phyloP scores from a whole-genome alignment of 2,329 filamentous ascomycete species.

The Bipolaris cookei region DNA sequence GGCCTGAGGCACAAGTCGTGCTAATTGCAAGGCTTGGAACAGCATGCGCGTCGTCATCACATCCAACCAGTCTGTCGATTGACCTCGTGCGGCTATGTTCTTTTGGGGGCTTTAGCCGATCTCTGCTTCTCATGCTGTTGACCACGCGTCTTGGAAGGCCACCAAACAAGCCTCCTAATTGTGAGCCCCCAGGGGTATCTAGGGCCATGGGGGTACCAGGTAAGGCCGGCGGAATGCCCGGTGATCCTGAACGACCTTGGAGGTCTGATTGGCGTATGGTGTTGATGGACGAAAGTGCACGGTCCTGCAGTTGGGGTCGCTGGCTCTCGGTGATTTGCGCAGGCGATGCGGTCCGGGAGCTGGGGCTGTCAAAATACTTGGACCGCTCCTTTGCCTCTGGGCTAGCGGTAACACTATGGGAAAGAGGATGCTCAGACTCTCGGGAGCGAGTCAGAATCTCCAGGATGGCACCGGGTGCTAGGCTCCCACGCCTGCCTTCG shows the following conservation, averaged over 20 bases:
- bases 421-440: conserved; percentile 72
- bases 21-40: conserved; percentile 69
- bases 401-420: conserved; percentile 75
- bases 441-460: conserved; percentile 58
- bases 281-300: conserved; percentile 54
- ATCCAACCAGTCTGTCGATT: conserved; percentile 66
- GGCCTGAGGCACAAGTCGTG: conserved; percentile 66
- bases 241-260: conserved; percentile 43
- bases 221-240: conserved; percentile 51
- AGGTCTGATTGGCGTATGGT: conserved; percentile 54
- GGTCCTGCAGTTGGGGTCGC: conserved; percentile 44
- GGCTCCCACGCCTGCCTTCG: conserved; percentile 62
- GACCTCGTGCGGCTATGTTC: conserved; percentile 63
- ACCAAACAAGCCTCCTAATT: conserved; percentile 54
- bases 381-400: conserved; percentile 59
- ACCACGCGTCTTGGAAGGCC: conserved; percentile 56
- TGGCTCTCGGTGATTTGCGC: conserved; percentile 38
- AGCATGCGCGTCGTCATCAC: conserved; percentile 67
- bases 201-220: conserved; percentile 54
- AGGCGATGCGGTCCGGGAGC: conserved; percentile 51
- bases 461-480: conserved; percentile 65
- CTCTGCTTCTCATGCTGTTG: conserved; percentile 53
- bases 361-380: conserved; percentile 46
- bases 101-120: conserved; percentile 52
- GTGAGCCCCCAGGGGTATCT: conserved; percentile 52